Base-by-base conservation (phyloP, 495 filamentous ascomycete species). In the Podospora pseudoanserina region DNA sequence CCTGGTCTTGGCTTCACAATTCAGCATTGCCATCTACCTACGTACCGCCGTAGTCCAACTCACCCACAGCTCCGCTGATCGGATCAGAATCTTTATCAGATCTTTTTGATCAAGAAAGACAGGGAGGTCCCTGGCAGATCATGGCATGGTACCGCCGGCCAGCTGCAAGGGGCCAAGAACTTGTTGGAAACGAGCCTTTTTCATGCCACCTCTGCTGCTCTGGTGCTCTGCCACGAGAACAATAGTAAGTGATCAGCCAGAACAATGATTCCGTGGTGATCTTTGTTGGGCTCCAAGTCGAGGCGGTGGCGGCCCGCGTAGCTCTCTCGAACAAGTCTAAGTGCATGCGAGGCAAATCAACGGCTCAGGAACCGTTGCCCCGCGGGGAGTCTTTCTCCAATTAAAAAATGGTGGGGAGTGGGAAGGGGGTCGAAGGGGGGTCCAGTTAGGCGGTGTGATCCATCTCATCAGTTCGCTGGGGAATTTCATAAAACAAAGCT, bases 381-480 rank as follows among this genome's bases (percentile, higher is more conserved):
- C 23, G 55, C 23, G 55, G 55, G 55, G 55, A 58, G 18, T 4
- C 55, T 23, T 20, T 19, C 30, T 0, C 59, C 59, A 28, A n/a
- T 32, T 16, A 63, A 63, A 39, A 20, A 53, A 39, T 63, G 30
- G 61, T 63, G 61, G 61, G 30, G 61, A 32, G 30, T 7, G 59
- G 28, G 28, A 4, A 63, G 16, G 16, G 61, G 61, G 32, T 63
- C 18, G 27, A 49, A 15, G 28, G 61, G 20, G 28, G 61, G 61
- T 63, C 32, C 61, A 63, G 61, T 32, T 39, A 63, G 61, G 61
- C 61, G 61, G 61, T 63, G 61, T 32, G 30, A 28, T 63, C 26
- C 26, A 61, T 26, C 27, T 63, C 28, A 9, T 18, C 59, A 28
- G 59, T 32, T 32, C 13, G 59, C 20, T 28, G 16, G 59, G 27